These are phyloP conservation scores for Citrus hindsii DNA, from an alignment of 345 rosid species.

Conservation along the genomic window DNA sequence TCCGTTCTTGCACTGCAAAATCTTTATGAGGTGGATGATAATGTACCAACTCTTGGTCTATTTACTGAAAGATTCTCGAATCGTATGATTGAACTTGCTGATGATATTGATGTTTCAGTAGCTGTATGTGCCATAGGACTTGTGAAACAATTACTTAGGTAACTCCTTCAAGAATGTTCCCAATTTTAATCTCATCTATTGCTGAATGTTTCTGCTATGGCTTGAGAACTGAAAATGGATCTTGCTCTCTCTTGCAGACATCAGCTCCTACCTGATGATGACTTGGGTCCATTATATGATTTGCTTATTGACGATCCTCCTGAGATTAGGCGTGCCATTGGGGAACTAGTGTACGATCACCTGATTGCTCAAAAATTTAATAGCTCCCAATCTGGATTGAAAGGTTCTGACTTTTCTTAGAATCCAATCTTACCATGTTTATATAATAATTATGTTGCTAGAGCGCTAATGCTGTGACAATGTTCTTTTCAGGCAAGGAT, in stretches of 20 bases:
- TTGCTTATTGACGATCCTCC: conserved; percentile 94
- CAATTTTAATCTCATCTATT: not conserved
- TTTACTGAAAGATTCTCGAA: conserved; percentile 94
- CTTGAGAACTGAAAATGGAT: conserved; percentile 10
- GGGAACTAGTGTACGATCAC: conserved; percentile 94
- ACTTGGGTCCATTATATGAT: conserved; percentile 96
- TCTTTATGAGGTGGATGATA: conserved; percentile 90
- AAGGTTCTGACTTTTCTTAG: conserved; percentile 48
- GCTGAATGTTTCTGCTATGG: conserved; percentile 2
- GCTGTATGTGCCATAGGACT: conserved; percentile 96
- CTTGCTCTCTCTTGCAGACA: conserved; percentile 50
- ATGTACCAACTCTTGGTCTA: conserved; percentile 81
- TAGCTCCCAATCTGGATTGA: conserved; percentile 57
- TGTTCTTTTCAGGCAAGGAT: conserved; percentile 56
- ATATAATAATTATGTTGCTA: conserved; percentile 10
- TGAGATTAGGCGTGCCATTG: conserved; percentile 92
- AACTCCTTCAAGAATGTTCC: conserved; percentile 12
- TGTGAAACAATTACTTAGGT: conserved; percentile 93
- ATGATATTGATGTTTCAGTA: conserved; percentile 86
- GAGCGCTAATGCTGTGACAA: not conserved
- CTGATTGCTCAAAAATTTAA: conserved; percentile 92
- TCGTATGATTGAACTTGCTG: conserved; percentile 99
- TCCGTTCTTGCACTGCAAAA: conserved; percentile 86
- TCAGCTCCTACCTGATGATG: conserved; percentile 93
- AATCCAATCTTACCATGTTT: conserved; percentile 15